Percentiles rank a stretch among this genome's conserved stretches.
phyloP scores from a whole-genome alignment of 208 protist genomes.

The Leishmania arabica region DNA sequence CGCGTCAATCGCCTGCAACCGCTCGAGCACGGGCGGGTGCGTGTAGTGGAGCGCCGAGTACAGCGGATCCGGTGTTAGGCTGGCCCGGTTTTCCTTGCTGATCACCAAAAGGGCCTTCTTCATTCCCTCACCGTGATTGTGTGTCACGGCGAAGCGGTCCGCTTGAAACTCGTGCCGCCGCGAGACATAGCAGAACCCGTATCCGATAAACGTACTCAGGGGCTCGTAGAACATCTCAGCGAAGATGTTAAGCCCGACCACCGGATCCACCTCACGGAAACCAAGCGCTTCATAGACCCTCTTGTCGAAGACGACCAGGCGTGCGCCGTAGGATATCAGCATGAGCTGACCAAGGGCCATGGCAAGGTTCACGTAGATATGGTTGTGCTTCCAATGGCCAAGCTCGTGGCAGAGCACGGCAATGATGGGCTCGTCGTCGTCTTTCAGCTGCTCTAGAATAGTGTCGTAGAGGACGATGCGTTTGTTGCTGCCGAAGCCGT shows the following conservation, averaged over 20 bases:
- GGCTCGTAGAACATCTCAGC: constrained; percentile 46
- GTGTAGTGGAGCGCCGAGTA: constrained; percentile 70
- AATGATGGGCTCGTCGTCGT: constrained; percentile 63
- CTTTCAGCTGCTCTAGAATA: constrained; percentile 66
- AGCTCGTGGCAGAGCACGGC: constrained; percentile 90
- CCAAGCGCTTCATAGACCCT: constrained; percentile 72
- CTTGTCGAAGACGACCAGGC: constrained; percentile 63
- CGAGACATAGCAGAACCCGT: constrained; percentile 37
- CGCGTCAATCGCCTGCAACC: constrained; percentile 64
- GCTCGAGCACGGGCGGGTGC: constrained; percentile 80
- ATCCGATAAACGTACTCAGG: constrained; percentile 39
- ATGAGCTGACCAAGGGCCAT: constrained; percentile 49
- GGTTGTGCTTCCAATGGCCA: constrained; percentile 85
- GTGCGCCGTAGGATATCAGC: constrained; percentile 61
- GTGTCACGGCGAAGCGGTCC: constrained; percentile 58
- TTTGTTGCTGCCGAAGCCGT: constrained; percentile 86
- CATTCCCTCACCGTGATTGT: constrained; percentile 52
- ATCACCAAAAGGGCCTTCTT: constrained; percentile 48
- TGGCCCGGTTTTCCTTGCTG: constrained; percentile 65
- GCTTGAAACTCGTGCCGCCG: constrained; percentile 77
- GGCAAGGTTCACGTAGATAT: constrained; percentile 45
- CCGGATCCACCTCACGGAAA: constrained; percentile 50
- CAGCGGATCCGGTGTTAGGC: constrained; percentile 65
- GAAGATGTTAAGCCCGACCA: constrained; percentile 71
- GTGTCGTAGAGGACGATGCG: constrained; percentile 93